Evolutionary conservation across 2,329 filamentous ascomycete species (phyloP), one percentile per base, ranked within the genome.

Genomic region (Lachnellula hyalina): DNA sequence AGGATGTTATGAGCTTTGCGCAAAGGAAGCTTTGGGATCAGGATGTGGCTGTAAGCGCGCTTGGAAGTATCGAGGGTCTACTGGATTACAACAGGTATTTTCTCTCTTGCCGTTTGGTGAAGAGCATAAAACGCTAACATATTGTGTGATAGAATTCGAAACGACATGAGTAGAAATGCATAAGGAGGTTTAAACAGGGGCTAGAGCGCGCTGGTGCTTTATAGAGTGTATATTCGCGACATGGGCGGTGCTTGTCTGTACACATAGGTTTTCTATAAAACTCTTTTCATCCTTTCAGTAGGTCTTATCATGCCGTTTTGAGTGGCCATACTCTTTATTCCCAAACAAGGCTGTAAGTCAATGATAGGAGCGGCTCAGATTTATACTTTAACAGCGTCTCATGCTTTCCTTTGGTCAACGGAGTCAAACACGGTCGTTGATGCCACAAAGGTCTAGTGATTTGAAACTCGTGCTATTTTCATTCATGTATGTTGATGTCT

Each of bases 1-100:
- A 95, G 81, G 90, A 97, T 69, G 90, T 99, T 63, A 96, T 96
- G 89, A 85, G 88, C 68, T 99, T 97, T 72, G 93, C 93, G 68
- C 87, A 89, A 81, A 85, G 85, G 75, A 96, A 94, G 79, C 79
- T 99, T 59, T 99, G 94, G 94, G 94, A 99, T 77, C 88, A 93
- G 76, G 94, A 99, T 73, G 80, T 99, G 68, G 94, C 94, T 68
- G 82, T 99, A 73, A 92, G 86, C 72, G 94, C 93, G 35, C 89
- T 97, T 63, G 94, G 94, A 65, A 86, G 84, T 77, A 91, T 97
- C 70, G 94, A 97, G 82, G 93, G 85, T 71, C 55, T 64, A 21
- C 47, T 56, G 35, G 54, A 56, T 41, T 52, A 56, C 34, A 48
- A 56, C 40, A 36, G 51, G 54, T 56, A 50, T 35, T 41, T 50